These are phyloP conservation scores for Chrysoporthe cubensis DNA, from an alignment of 2,329 filamentous ascomycete genomes.

Conservation along the genomic window DNA sequence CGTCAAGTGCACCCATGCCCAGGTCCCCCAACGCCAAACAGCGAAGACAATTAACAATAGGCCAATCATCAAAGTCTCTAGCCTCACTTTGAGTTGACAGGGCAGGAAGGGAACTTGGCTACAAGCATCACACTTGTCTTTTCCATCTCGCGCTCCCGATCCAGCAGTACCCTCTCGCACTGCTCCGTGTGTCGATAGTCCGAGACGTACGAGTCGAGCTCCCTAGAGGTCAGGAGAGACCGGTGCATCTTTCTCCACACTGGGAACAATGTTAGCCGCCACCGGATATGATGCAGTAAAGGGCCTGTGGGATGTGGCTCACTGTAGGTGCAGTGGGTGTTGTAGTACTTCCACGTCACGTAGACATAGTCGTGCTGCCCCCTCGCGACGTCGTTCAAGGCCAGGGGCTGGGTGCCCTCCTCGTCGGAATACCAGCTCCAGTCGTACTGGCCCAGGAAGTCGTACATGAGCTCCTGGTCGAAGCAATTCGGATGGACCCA, in stretches of 20 bases:
- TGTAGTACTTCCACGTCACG: slow-evolving; percentile 22
- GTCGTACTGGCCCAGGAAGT: slow-evolving; percentile 14
- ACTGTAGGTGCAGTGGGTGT: slow-evolving; percentile 20
- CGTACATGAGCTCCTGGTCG: slow-evolving; percentile 25
- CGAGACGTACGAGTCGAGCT: slow-evolving; percentile 17
- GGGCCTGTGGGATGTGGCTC: background rate
- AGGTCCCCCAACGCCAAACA: background rate
- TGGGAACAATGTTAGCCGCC: background rate
- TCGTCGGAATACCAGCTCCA: slow-evolving; percentile 18
- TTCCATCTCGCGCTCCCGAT: slow-evolving; percentile 12
- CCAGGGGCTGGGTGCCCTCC: slow-evolving; percentile 8
- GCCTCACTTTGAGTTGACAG: slow-evolving; percentile 2
- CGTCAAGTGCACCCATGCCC: background rate
- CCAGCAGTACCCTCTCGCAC: slow-evolving; percentile 16
- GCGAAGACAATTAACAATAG: background rate
- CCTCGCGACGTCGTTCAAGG: slow-evolving; percentile 2
- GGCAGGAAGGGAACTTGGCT: slow-evolving; percentile 18
- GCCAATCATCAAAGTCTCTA: background rate
- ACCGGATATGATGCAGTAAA: background rate
- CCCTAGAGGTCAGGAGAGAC: slow-evolving; percentile 16
- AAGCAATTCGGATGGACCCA: slow-evolving; percentile 22
- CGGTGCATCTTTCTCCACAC: slow-evolving; percentile 24
- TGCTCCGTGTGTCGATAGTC: slow-evolving; percentile 21
- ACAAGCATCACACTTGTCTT: slow-evolving; percentile 22
- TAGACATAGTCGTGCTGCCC: slow-evolving; percentile 20